Evolutionary conservation across 2,329 filamentous ascomycete genomes (phyloP).

Genomic region (Malbranchea cinnamomea): DNA sequence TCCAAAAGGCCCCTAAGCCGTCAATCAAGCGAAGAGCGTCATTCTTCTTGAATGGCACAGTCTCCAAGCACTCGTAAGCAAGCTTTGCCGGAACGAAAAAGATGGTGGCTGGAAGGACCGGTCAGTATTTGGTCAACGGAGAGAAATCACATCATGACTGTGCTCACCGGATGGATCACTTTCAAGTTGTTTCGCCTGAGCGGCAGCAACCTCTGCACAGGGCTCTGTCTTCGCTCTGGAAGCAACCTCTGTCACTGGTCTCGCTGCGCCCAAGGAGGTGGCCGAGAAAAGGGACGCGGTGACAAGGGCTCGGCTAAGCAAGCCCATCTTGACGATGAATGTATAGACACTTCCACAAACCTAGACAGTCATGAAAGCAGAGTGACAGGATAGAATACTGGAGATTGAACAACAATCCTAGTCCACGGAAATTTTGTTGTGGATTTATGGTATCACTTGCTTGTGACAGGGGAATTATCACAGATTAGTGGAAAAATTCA

Average conservation of each 20-base stretch:
- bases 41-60: constrained; percentile 12
- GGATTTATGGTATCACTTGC: too few species aligned
- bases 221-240: constrained; percentile 3
- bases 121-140: background rate
- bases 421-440: too few species aligned
- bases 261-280: background rate
- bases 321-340: background rate
- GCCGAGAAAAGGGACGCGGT: constrained; percentile 1
- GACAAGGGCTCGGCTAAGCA: constrained; percentile 1
- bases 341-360: too few species aligned
- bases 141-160: background rate
- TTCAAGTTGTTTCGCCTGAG: constrained; percentile 3
- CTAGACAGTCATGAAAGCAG: too few species aligned
- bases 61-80: constrained; percentile 12
- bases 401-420: too few species aligned
- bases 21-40: constrained; percentile 12
- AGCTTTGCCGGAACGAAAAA: constrained; percentile 8
- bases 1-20: constrained; percentile 12
- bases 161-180: background rate
- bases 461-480: too few species aligned
- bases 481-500: too few species aligned
- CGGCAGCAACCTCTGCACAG: constrained; percentile 4
- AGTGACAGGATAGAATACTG: too few species aligned
- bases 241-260: background rate
- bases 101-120: constrained; percentile 2